These are phyloP conservation scores for Uncinocarpus reesii DNA, from an alignment of 2,329 filamentous ascomycete species.

Conservation along the genomic window DNA sequence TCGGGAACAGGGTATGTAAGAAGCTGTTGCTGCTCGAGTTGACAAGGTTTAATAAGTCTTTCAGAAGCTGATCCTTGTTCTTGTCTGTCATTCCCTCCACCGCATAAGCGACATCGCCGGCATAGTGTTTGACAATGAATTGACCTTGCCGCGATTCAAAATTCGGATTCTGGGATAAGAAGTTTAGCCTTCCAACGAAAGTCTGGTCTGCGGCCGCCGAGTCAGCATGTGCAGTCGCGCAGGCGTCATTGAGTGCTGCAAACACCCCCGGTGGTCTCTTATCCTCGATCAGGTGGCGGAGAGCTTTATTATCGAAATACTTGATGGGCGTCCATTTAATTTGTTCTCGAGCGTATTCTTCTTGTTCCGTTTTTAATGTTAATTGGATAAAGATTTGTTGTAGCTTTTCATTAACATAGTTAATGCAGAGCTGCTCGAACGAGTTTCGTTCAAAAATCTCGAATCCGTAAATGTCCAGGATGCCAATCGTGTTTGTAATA, in stretches of 20 bases:
- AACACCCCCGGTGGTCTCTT: slow-evolving; percentile 84
- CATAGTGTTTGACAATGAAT: slow-evolving; percentile 98
- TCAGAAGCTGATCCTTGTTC: slow-evolving; percentile 95
- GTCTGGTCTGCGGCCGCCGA: slow-evolving; percentile 88
- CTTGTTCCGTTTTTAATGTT: slow-evolving; percentile 91
- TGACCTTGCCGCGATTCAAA: slow-evolving; percentile 85
- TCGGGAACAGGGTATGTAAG: slow-evolving; percentile 77
- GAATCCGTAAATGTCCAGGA: slow-evolving; percentile 97
- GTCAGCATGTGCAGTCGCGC: slow-evolving; percentile 95
- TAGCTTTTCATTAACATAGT: slow-evolving; percentile 98
- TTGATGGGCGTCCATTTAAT: slow-evolving; percentile 99
- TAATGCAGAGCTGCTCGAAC: slow-evolving; percentile 98
- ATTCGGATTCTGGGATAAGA: slow-evolving; percentile 76
- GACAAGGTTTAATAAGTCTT: slow-evolving; percentile 82
- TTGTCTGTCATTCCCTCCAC: slow-evolving; percentile 98
- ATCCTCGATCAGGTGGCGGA: slow-evolving; percentile 93
- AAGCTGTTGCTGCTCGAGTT: slow-evolving; percentile 75
- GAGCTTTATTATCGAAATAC: slow-evolving; percentile 99
- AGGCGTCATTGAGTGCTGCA: slow-evolving; percentile 92
- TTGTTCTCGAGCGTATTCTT: slow-evolving; percentile 90
- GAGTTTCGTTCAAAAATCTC: slow-evolving; percentile 99
- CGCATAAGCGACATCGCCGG: slow-evolving; percentile 88
- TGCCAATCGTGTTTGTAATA: slow-evolving; percentile 78
- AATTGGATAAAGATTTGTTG: slow-evolving; percentile 99
- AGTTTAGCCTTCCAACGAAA: slow-evolving; percentile 86